Base-by-base conservation (phyloP, 805 yeast species). In the Wickerhamiella sorbophila region DNA sequence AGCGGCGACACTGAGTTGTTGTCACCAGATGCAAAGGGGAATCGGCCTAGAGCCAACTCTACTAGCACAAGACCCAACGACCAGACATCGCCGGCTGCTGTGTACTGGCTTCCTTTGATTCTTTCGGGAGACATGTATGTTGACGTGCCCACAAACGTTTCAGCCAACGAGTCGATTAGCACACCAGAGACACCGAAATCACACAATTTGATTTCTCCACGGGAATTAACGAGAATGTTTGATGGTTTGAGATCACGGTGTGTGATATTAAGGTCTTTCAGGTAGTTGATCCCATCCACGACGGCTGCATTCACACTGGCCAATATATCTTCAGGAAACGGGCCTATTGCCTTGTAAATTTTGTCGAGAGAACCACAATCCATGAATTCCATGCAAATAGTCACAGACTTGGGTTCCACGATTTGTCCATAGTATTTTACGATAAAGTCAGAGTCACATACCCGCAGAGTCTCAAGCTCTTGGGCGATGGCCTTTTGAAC, bases 51-150 rank as follows among this genome's bases (percentile, higher is more conserved):
- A 1, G 95, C 88, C 40, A 91, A 65, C 59, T 91, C 97, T 39
- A 84, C 75, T 33, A 91, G 66, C 78, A 87, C 81, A 36, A 91
- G 65, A 1, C 98, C 99, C 50, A 87, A 64, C 0, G 96, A 85
- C 99, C 99, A 91, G 10, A 91, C 88, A 59, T 91, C 99, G 31
- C 94, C 88, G 51, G 87, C 86, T n/a, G 87, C 79, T 6, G 94
- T 81, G 61, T 91, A 91, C 8, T 79, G 78, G 34, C 83, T 84
- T 16, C 99, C 99, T 61, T 86, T 95, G 42, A 91, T 88, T 48
- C 99, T 71, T 54, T 91, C 99, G 0, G 99, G 99, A 1, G 95
- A 82, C 93, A 91, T 91, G 58, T 91, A 91, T 0, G 94, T 85
- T 1, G 95, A 85, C 0, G 99, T 91, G 1, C 99, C 99, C 8